Percentiles rank a stretch among this genome's conserved stretches.
Evolutionary conservation across 192 early-diverging fungal genomes (phyloP).

Genomic region (Linnemannia exigua): DNA sequence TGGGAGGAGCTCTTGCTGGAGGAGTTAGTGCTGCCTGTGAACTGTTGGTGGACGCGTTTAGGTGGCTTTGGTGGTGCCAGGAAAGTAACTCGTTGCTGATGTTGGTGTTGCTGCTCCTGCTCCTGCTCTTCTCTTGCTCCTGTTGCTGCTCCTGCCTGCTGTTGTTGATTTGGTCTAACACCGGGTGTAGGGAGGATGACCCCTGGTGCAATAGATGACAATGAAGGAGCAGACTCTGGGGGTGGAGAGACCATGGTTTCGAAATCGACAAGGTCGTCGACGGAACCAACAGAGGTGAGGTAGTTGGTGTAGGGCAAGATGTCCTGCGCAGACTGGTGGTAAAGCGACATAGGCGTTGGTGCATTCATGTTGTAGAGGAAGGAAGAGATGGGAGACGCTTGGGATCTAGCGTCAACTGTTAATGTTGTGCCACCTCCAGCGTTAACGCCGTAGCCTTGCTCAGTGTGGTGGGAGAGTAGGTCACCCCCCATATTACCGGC

Average conservation of each 20-base stretch:
- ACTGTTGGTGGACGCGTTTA: constrained; percentile 34
- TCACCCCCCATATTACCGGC: background rate
- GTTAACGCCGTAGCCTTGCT: background rate
- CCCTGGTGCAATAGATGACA: background rate
- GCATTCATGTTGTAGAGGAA: constrained; percentile 23
- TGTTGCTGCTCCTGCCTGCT: background rate
- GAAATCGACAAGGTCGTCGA: constrained; percentile 5
- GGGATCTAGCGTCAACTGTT: background rate
- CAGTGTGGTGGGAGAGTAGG: background rate
- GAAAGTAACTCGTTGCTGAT: background rate
- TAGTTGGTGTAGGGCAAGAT: constrained; percentile 12
- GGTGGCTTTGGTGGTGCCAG: constrained; percentile 38
- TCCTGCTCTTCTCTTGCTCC: background rate
- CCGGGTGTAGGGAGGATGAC: background rate
- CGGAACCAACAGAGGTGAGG: background rate
- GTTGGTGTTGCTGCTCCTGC: background rate
- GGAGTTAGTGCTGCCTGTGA: constrained; percentile 46
- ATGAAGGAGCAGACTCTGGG: background rate
- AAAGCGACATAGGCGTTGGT: background rate
- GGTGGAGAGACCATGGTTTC: constrained; percentile 11
- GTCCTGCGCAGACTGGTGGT: background rate
- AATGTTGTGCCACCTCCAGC: background rate
- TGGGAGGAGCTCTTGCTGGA: constrained; percentile 27
- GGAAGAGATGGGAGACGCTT: constrained; percentile 13
- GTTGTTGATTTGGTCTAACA: background rate